Evolutionary conservation across 495 filamentous ascomycete species (phyloP), one percentile per base, ranked within the genome.

Genomic region (Letharia columbiana): DNA sequence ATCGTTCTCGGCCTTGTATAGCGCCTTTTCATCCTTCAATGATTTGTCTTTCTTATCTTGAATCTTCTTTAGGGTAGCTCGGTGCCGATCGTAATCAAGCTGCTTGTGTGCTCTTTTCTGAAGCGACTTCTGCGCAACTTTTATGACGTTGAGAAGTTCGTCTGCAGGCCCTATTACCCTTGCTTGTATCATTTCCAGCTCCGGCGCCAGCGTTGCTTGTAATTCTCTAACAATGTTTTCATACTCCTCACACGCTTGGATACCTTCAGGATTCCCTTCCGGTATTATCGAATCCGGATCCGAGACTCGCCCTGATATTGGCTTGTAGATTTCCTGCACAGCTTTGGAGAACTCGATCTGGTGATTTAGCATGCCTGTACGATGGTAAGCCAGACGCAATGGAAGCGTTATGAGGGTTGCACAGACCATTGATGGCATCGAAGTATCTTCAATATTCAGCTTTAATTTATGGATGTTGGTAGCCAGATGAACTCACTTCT

Each of bases 281-380:
- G 83, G 78, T 42, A 87, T 80, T 64, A 89, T 84, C 23, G 89
- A 89, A 67, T 92, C 89, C 40, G 94, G 95, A 78, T 98, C 94
- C 45, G 93, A 97, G 73, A 96, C 83, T 67, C 93, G 90, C 28
- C 94, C 94, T 67, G 92, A 96, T 69, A 99, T 98, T 60, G 94
- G 94, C 73, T 96, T 96, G 81, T 99, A 99, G 69, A 99, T 88
- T 77, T 99, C 95, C 58, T 88, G 87, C 77, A 94, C 89, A 44
- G 91, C 90, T 79, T 96, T 87, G 70, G 92, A 95, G 81, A 99
- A 99, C 76, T 95, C 95, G 81, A 98, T 97, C 77, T 99, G 94
- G 78, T 96, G 91, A 76, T 80, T 86, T 70, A 99, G 80, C 94
- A 99, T 99, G 80, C 91, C 87, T 89, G 66, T 62, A 37, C 1